Evolutionary conservation across 2,329 filamentous ascomycete species (phyloP), one percentile per base, ranked within the genome.

Genomic region (Sporothrix euskadiensis): DNA sequence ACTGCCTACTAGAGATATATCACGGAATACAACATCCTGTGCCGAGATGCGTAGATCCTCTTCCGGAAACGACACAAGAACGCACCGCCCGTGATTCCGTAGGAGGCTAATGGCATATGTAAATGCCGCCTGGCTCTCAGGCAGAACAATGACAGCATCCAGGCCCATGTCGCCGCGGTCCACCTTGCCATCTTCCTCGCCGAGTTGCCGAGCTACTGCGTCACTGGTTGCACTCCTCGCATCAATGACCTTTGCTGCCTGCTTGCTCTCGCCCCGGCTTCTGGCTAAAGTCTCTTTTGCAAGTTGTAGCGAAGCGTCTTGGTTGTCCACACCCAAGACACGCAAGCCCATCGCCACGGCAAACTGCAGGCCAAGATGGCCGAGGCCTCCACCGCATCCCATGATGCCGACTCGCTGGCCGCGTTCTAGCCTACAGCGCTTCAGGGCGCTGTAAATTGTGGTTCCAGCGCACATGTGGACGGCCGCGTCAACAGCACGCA

Each of bases 291-390:
- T 68, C 2, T 68, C 63, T 14, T 12, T 68, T 3, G 41, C 63
- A 4, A 68, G 63, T 12, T 19, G 39, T 9, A 68, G 39, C 4
- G 63, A 41, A 4, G 12, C 22, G 22, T 68, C 63, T 10, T 49
- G n/a, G 4, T 47, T 49, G 41, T 68, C 63, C 2, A 68, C 41
- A 26, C 63, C 63, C 22, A 68, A 9, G 2, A 68, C 63, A 12
- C 63, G 22, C 10, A 68, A 41, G 0, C 63, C 61, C 63, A 68
- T 68, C 22, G 63, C 19, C 22, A 49, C 19, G 0, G 41, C 41
- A 68, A 68, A 68, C 63, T 68, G 63, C 14, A 68, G 22, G 2
- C 63, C 63, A 7, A 68, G 63, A 19, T 68, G 63, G 14, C 63
- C 41, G 22, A 68, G 63, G 16, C 41, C 41, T 6, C 41, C 63